Base-by-base conservation (phyloP, 2,329 filamentous ascomycete species). In the Sporothrix dimorphospora region DNA sequence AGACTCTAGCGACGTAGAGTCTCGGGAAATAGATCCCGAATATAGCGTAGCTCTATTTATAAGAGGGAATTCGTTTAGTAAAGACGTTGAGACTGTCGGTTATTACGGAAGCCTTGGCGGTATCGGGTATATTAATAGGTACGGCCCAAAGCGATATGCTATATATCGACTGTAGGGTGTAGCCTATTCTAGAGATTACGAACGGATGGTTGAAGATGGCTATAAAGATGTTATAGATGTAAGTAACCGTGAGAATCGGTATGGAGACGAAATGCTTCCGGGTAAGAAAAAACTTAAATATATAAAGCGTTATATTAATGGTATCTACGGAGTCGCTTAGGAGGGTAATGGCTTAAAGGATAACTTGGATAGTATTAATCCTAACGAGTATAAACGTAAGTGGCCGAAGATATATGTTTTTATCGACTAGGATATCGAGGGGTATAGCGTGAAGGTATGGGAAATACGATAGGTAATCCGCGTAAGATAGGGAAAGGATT, bases 101-200 rank as follows among this genome's bases (percentile, higher is more conserved):
- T 59, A 59, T 59, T 59, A 38, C 55, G 24, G 7, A 59, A 38
- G 55, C 55, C 55, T 1, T 7, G 1, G 30, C 27, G 27, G 1
- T 59, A 34, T 34, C 27, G 55, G 55, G 14, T 59, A 59, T 59
- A 19, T 59, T 7, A 59, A 59, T 7, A 59, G 30, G 30, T 59
- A 59, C 55, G 55, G 55, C 55, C 55, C 14, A 59, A 59, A 59
- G 30, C 55, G 30, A 59, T 59, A 59, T 59, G 14, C 55, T 7
- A 59, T 59, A 59, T 59, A 59, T 59, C 24, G 24, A 59, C 55
- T 59, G 30, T 9, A 59, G 16, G 30, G 7, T 59, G 19, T 38
- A 59, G 24, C 55, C 55, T 3, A 59, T 59, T 59, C 24, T 4
- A 59, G 14, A 59, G 55, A 59, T 14, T 59, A 59, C 55, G 55